Conservation (phyloP, 495 filamentous ascomycete species). For the Penicillium riverlandense region DNA sequence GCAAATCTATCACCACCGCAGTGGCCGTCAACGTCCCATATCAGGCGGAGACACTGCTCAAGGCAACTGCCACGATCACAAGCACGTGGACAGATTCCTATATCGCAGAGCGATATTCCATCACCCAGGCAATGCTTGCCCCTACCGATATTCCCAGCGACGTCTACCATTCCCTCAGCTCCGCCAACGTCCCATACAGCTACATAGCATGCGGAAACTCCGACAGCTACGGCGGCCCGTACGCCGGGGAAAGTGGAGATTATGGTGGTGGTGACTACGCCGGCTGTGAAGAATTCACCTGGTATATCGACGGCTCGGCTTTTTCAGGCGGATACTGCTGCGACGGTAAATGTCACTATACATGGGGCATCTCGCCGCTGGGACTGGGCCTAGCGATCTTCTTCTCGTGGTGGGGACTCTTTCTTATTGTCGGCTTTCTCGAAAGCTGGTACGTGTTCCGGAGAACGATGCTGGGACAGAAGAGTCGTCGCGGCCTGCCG, state of each 20-base stretch:
- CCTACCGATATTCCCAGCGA: slow-evolving; percentile 12
- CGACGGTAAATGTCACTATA: slow-evolving; percentile 9
- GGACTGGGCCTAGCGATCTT: slow-evolving; percentile 27
- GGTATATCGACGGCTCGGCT: slow-evolving; percentile 3
- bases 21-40: slow-evolving; percentile 11
- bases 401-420: slow-evolving; percentile 23
- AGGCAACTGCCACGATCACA: slow-evolving; percentile 9
- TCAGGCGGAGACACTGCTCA: slow-evolving; percentile 5
- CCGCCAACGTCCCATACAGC: slow-evolving; percentile 4
- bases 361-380: slow-evolving; percentile 15
- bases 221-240: background rate
- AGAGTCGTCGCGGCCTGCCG: slow-evolving; percentile 33
- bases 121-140: slow-evolving; percentile 13
- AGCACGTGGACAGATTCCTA: slow-evolving; percentile 12
- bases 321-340: slow-evolving; percentile 11
- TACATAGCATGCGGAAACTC: slow-evolving; percentile 4
- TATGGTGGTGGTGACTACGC: background rate
- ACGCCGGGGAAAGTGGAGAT: background rate
- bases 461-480: slow-evolving; percentile 31
- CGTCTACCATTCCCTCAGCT: slow-evolving; percentile 14
- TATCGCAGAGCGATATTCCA: slow-evolving; percentile 2
- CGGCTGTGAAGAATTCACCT: slow-evolving; percentile 6
- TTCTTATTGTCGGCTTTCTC: slow-evolving; percentile 33
- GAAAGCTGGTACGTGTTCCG: slow-evolving; percentile 40
- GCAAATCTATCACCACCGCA: slow-evolving; percentile 9